Conservation (phyloP, 2,329 filamentous ascomycete species). For the Fusarium chlamydosporum region DNA sequence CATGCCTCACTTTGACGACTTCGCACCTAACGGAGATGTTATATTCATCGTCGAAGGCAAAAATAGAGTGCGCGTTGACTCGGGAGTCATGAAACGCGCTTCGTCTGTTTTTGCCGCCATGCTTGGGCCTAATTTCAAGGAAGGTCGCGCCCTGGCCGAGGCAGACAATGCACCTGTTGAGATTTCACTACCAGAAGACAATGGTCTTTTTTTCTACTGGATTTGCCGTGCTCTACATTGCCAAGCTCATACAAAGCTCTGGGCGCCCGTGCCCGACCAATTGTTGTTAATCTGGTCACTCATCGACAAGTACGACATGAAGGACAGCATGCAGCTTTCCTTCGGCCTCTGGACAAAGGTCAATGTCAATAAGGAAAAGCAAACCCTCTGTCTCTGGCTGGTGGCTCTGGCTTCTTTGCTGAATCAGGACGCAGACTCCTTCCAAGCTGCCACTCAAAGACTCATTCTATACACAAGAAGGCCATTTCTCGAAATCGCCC, state of each 20-base stretch:
- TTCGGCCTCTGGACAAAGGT: not conserved
- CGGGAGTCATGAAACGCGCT: not conserved
- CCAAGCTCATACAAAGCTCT: slow-evolving; percentile 6
- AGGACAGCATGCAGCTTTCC: slow-evolving; percentile 13
- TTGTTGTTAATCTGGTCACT: not conserved
- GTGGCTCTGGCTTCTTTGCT: not conserved
- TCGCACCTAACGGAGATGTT: not conserved
- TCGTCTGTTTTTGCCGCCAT: slow-evolving; percentile 12
- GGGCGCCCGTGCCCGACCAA: not conserved
- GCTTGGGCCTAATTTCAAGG: slow-evolving; percentile 12
- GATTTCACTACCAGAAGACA: slow-evolving; percentile 15
- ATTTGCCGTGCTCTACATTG: slow-evolving; percentile 11
- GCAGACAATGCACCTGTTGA: not conserved
- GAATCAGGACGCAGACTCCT: not conserved
- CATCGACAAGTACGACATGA: slow-evolving; percentile 23
- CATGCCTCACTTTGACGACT: not conserved
- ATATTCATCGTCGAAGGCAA: not conserved
- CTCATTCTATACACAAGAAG: not conserved
- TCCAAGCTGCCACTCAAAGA: not conserved
- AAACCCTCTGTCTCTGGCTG: not conserved
- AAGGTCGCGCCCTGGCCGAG: not conserved
- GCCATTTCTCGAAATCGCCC: not conserved
- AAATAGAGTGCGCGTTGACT: not conserved
- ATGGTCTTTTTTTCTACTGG: not conserved
- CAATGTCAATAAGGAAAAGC: not conserved